These are phyloP conservation scores for Tulasnella sp. DNA, from an alignment of 768 basidiomycete genomes.

Conservation along the genomic window DNA sequence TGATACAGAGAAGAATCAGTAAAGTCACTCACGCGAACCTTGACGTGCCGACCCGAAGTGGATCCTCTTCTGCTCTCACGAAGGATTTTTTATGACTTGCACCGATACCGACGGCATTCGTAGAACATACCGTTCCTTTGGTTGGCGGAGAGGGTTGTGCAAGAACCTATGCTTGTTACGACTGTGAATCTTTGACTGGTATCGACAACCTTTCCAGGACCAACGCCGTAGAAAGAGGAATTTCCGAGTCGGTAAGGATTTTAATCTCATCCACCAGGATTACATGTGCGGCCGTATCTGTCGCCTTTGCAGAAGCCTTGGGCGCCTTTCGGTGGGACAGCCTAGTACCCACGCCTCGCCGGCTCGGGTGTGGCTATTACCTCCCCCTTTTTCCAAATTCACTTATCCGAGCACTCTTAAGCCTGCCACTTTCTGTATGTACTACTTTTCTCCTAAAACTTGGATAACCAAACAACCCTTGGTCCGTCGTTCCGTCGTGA, in stretches of 20 bases:
- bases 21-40: not conserved
- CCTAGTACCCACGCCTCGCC: not conserved
- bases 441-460: not conserved
- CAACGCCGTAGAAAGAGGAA: slow-evolving; percentile 11
- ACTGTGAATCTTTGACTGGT: slow-evolving; percentile 11
- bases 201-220: not conserved
- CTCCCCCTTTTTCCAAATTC: not conserved
- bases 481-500: not conserved
- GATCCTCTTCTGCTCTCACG: not conserved
- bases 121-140: not conserved
- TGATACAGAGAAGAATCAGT: not conserved
- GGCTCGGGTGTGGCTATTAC: too few relatives aligned
- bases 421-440: not conserved
- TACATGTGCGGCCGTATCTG: not conserved
- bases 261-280: slow-evolving; percentile 11
- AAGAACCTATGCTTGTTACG: too few relatives aligned
- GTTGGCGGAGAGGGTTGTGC: too few relatives aligned
- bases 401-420: not conserved
- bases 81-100: not conserved
- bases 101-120: not conserved
- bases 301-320: not conserved
- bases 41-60: not conserved
- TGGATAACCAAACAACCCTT: not conserved
- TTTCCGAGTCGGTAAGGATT: not conserved
- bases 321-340: not conserved